phyloP scores from a whole-genome alignment of 2,329 filamentous ascomycete genomes.

The Amauroascus niger region DNA sequence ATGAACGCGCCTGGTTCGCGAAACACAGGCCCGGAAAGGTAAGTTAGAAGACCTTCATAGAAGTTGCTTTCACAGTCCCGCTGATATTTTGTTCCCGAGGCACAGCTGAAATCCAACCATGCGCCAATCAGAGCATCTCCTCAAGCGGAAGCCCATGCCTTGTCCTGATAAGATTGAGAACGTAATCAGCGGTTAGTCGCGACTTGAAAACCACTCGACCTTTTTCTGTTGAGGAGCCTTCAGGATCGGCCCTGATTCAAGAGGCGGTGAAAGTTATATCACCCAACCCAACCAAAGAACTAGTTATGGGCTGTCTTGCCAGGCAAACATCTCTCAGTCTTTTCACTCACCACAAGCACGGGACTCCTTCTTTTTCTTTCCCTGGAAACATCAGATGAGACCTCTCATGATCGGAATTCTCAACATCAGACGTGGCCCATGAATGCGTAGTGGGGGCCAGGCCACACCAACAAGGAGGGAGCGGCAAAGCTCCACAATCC shows the following conservation, averaged over 20 bases:
- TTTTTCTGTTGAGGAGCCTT: neutral
- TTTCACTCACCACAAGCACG: neutral
- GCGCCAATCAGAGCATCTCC: neutral
- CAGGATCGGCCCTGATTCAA: neutral
- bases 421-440: neutral
- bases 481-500: neutral
- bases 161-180: neutral
- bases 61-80: neutral
- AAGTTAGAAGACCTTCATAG: too few relatives aligned
- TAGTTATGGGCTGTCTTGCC: too few relatives aligned
- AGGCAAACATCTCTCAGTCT: too few relatives aligned
- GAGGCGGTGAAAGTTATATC: conserved; percentile 4
- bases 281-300: too few relatives aligned
- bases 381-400: neutral
- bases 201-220: too few relatives aligned
- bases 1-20: too few relatives aligned
- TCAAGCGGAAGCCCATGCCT: neutral
- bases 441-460: neutral
- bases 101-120: neutral
- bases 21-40: too few relatives aligned
- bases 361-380: neutral
- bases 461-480: neutral
- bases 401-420: neutral
- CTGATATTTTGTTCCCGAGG: neutral
- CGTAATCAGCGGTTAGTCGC: neutral